phyloP scores from a whole-genome alignment of 257 asterid species.

The Parsonsia alboflavescens region DNA sequence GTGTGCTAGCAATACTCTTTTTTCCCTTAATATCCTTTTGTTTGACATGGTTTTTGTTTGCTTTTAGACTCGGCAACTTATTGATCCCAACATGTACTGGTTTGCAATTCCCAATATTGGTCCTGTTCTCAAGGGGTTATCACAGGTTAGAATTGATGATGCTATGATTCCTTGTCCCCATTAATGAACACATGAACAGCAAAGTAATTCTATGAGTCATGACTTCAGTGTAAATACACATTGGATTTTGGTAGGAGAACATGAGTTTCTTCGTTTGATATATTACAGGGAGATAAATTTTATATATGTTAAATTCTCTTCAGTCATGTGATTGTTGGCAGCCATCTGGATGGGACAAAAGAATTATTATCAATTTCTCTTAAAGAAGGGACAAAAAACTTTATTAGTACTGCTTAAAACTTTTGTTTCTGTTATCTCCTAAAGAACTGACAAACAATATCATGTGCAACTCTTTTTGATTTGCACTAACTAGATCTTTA shows the following conservation, averaged over 20 bases:
- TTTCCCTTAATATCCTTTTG: neutral
- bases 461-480: neutral
- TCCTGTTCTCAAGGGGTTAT: constrained; percentile 86
- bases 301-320: neutral
- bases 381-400: neutral
- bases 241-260: neutral
- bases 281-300: neutral
- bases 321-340: neutral
- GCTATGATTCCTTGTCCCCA: neutral
- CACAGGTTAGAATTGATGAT: constrained; percentile 53
- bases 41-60: constrained; percentile 13
- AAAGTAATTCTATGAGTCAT: neutral
- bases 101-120: constrained; percentile 93
- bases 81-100: constrained; percentile 93
- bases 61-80: constrained; percentile 79
- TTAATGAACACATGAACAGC: neutral
- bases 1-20: neutral
- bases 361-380: neutral
- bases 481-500: constrained; percentile 12
- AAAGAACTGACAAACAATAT: neutral
- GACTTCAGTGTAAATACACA: neutral
- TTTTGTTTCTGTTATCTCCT: neutral
- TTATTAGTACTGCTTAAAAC: neutral
- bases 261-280: neutral
- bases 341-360: neutral